Evolutionary conservation across 441 rosid genomes (phyloP), one percentile per base, ranked within the genome.

Genomic region (Gossypium trilobum): DNA sequence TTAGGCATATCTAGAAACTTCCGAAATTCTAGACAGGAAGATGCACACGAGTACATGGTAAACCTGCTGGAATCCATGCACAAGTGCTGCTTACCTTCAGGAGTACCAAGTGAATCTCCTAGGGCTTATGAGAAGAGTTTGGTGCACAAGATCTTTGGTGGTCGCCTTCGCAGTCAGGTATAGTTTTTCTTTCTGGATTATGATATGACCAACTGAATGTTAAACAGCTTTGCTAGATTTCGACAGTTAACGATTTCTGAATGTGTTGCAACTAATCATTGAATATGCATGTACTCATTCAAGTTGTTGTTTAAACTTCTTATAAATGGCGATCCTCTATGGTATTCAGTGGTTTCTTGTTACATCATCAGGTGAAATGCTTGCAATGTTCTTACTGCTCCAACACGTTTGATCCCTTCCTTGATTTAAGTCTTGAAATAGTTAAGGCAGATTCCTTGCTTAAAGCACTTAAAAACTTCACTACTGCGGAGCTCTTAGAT

Each of bases 1-100:
- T 68, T 77, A 91, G 97, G 96, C 82, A 85, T 91, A 81, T 95
- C 99, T 62, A 86, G 89, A 57, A 92, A 83, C 80, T 92, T 95
- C 75, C 83, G 92, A 74, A 92, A 77, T 63, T 81, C 87, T 20
- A 81, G 97, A 71, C 97, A 92, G 75, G 98, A 95, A 82, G 98
- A 95, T 79, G 99, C 99, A 0, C 99, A 95, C 51, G 99, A 95
- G 58, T 92, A 88, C 83, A 92, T 95, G 99, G 94, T 95, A 72
- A 92, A 80, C 83, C 81, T 95, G 81, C 85, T 95, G 62, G 99
- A 95, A 79, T 92, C 96, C 27, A 95, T 95, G 98, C 98, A 95
- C 78, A 95, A 87, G 77, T 95, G 99, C 75, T 92, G 95, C 90
- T 82, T 95, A 72, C 97, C 99, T 57, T 92, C 93, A 22, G 98